phyloP scores from a whole-genome alignment of 441 rosid genomes.

The Heliophila coronopifolia region DNA sequence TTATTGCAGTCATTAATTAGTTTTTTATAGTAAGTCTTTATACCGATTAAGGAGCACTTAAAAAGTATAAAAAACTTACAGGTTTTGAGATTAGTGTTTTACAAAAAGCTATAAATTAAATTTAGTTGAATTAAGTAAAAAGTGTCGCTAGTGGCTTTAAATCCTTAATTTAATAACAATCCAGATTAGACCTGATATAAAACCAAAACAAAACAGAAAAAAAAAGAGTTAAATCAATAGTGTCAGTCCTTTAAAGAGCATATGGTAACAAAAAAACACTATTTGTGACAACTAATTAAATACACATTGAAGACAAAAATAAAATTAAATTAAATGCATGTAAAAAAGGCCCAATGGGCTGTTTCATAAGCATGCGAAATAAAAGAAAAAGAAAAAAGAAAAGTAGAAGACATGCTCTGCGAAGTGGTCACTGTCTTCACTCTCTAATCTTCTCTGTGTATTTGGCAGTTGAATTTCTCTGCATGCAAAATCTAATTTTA shows the following conservation, averaged over 20 bases:
- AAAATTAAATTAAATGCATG: too few relatives aligned
- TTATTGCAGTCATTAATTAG: not conserved
- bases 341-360: conserved; percentile 30
- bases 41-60: too few relatives aligned
- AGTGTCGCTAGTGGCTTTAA: not conserved
- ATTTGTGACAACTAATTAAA: conserved; percentile 4
- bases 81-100: conserved; percentile 21
- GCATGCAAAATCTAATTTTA: conserved; percentile 35
- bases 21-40: too few relatives aligned
- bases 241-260: conserved; percentile 7
- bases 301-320: not conserved
- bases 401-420: conserved; percentile 28
- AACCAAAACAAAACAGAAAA: not conserved
- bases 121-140: not conserved
- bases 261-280: conserved; percentile 1
- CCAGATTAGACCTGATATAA: conserved; percentile 1
- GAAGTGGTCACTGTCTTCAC: conserved; percentile 32
- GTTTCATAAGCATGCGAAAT: conserved; percentile 17
- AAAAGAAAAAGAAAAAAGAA: not conserved
- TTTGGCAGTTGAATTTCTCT: conserved; percentile 31
- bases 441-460: conserved; percentile 30
- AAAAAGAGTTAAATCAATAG: conserved; percentile 4
- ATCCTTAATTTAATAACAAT: conserved; percentile 9
- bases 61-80: conserved; percentile 12
- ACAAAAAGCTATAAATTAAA: conserved; percentile 1